Conservation (phyloP, 176 grass and related monocot species). For the Elaeis guineensis region DNA sequence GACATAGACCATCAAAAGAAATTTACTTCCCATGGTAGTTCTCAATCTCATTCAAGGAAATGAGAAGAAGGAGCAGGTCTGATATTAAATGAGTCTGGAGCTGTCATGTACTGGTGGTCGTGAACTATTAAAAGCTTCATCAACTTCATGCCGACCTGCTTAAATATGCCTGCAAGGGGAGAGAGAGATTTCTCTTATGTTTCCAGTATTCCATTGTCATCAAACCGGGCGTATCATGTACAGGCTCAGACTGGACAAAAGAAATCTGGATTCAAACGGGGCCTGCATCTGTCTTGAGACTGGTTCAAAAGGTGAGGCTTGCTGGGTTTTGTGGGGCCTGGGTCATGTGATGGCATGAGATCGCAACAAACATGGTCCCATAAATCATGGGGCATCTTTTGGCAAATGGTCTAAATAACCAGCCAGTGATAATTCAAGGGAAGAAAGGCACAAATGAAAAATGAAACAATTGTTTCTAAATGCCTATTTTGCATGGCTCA, state of each 20-base stretch:
- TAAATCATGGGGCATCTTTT: too few relatives aligned
- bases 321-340: too few relatives aligned
- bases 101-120: neutral
- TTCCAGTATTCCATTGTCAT: neutral
- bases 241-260: neutral
- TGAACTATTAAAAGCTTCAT: constrained; percentile 18
- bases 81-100: neutral
- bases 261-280: too few relatives aligned
- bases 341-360: too few relatives aligned
- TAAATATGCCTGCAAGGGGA: constrained; percentile 7
- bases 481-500: too few relatives aligned
- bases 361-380: too few relatives aligned
- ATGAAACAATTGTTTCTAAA: too few relatives aligned
- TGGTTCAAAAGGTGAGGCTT: too few relatives aligned
- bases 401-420: too few relatives aligned
- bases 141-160: constrained; percentile 1
- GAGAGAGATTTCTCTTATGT: neutral
- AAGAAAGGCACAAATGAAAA: too few relatives aligned
- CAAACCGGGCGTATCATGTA: neutral
- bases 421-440: too few relatives aligned
- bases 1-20: neutral
- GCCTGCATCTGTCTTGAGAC: too few relatives aligned
- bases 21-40: neutral
- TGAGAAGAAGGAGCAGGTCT: neutral
- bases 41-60: neutral